Percentiles rank a stretch among this genome's conserved stretches.
phyloP scores from a whole-genome alignment of 768 basidiomycete species.

The Candolleomyces eurysporus region DNA sequence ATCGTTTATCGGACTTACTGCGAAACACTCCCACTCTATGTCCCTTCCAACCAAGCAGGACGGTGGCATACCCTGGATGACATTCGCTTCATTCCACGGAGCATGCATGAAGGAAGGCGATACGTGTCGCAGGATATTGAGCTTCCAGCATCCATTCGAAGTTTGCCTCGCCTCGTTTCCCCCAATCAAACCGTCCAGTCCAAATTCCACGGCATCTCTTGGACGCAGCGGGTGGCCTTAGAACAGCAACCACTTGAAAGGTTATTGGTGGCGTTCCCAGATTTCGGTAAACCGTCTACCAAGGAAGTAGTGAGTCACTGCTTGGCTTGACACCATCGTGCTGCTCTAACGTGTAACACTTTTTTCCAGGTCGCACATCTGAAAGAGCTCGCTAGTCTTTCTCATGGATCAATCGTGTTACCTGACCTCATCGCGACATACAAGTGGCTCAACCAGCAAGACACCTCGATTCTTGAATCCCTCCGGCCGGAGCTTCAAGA shows the following conservation, averaged over 20 bases:
- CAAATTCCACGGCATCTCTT: conserved; percentile 40
- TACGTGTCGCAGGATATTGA: neutral
- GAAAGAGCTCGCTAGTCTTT: conserved; percentile 24
- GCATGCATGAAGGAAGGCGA: conserved; percentile 5
- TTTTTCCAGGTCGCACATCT: conserved; percentile 40
- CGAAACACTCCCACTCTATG: conserved; percentile 29
- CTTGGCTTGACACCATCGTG: neutral
- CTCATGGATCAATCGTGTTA: conserved; percentile 24
- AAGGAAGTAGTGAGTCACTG: conserved; percentile 41
- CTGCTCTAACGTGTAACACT: neutral
- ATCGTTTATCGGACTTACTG: conserved; percentile 34
- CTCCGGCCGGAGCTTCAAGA: conserved; percentile 18
- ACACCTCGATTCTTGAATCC: conserved; percentile 10
- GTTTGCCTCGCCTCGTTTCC: conserved; percentile 31
- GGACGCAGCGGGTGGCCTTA: conserved; percentile 47
- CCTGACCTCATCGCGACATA: conserved; percentile 43
- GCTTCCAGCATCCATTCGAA: conserved; percentile 15
- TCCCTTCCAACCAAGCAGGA: conserved; percentile 11
- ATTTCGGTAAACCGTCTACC: conserved; percentile 37
- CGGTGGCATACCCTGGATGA: conserved; percentile 32
- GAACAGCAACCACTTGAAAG: conserved; percentile 24
- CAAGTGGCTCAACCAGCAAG: conserved; percentile 35
- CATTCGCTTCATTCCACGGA: conserved; percentile 40
- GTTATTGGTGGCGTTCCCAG: conserved; percentile 31
- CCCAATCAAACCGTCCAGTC: conserved; percentile 36